Percentiles rank a stretch among this genome's conserved stretches.
phyloP scores from a whole-genome alignment of 441 rosid species.

The Euphorbia celastroides region DNA sequence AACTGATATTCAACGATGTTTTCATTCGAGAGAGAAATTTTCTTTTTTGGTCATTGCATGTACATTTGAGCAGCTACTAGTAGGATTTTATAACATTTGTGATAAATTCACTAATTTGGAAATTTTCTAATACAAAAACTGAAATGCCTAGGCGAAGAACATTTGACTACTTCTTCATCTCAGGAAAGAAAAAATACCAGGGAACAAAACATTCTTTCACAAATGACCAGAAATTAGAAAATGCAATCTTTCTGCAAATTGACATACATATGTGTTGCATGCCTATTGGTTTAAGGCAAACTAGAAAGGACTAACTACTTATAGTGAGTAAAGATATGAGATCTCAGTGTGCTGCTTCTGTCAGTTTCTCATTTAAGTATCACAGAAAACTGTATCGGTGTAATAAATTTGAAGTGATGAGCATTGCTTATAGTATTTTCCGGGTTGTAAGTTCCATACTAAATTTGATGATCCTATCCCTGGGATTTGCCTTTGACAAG shows the following conservation, averaged over 20 bases:
- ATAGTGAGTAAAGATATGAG: slow-evolving; percentile 12
- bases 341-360: slow-evolving; percentile 48
- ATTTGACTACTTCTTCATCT: neutral
- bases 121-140: neutral
- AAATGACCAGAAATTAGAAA: too few species aligned
- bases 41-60: neutral
- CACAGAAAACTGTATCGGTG: slow-evolving; percentile 1
- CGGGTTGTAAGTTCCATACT: neutral
- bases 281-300: too few species aligned
- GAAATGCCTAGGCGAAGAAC: neutral
- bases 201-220: too few species aligned
- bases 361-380: slow-evolving; percentile 30
- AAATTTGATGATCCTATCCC: neutral
- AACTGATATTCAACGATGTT: too few species aligned
- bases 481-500: neutral
- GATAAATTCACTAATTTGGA: too few species aligned
- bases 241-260: too few species aligned
- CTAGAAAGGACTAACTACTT: neutral
- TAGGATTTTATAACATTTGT: neutral
- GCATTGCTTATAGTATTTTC: neutral
- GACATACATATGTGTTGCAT: too few species aligned
- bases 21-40: too few species aligned
- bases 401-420: neutral
- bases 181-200: neutral
- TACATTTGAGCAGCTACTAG: neutral